Evolutionary conservation across 2,329 filamentous ascomycete genomes (phyloP).

Genomic region (Sporothrix luriei): DNA sequence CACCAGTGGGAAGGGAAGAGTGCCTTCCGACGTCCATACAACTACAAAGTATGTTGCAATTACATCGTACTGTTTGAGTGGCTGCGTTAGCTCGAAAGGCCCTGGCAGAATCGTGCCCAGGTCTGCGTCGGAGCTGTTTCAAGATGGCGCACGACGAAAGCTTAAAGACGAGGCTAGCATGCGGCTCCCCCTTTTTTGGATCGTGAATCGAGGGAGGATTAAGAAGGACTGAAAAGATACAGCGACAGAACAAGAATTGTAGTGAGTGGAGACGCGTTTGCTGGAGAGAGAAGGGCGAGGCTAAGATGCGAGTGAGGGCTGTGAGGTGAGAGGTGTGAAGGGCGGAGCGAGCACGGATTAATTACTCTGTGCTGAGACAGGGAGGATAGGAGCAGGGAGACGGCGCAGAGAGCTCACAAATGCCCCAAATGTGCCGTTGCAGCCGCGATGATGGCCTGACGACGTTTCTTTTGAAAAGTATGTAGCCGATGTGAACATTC

Average conservation of each 20-base stretch:
- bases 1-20: not conserved
- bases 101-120: not conserved
- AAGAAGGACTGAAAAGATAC: not conserved
- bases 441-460: constrained; percentile 7
- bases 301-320: constrained; percentile 5
- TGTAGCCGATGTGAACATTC: not conserved
- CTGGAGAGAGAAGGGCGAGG: constrained; percentile 1
- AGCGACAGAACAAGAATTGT: not conserved
- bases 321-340: not conserved
- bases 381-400: constrained; percentile 8
- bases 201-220: not conserved
- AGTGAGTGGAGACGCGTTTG: constrained; percentile 23
- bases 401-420: not conserved
- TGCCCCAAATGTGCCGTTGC: not conserved
- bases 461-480: constrained; percentile 1
- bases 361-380: not conserved
- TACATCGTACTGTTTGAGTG: not conserved
- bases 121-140: constrained; percentile 23
- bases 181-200: constrained; percentile 2
- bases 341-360: not conserved
- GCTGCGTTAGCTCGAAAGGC: not conserved
- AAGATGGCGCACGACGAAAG: constrained; percentile 14
- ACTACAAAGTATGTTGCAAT: no score
- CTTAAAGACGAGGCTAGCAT: constrained; percentile 20
- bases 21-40: no score